A percentile compares a stretch with the other conserved stretches of the same genome.
Conservation (phyloP, 2,329 filamentous ascomycete species). For the Microdochium nivale region DNA sequence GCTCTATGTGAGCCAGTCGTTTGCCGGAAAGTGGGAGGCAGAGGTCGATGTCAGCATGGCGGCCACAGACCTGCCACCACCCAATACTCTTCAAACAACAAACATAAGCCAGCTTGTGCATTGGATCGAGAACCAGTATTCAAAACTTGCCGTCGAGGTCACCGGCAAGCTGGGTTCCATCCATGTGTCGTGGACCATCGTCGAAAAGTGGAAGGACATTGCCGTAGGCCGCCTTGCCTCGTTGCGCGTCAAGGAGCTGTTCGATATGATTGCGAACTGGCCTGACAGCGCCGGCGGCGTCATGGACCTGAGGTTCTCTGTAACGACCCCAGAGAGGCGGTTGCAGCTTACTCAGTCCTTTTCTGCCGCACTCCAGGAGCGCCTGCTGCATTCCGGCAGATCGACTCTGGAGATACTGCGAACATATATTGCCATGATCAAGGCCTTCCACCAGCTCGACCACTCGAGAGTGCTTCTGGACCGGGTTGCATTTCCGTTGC, state of each 20-base stretch:
- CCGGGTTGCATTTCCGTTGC: constrained; percentile 63
- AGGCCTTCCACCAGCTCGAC: constrained; percentile 66
- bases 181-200: constrained; percentile 41
- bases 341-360: constrained; percentile 64
- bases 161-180: constrained; percentile 36
- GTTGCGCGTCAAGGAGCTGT: constrained; percentile 62
- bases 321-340: constrained; percentile 60
- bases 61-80: constrained; percentile 11
- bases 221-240: constrained; percentile 60
- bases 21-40: constrained; percentile 52
- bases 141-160: constrained; percentile 54
- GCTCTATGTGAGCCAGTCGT: constrained; percentile 52
- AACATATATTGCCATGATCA: constrained; percentile 72
- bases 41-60: constrained; percentile 14
- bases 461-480: constrained; percentile 70
- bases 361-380: constrained; percentile 52
- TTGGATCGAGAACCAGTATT: constrained; percentile 63
- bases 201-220: constrained; percentile 63
- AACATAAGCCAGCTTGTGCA: constrained; percentile 51
- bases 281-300: constrained; percentile 62
- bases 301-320: constrained; percentile 63
- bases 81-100: constrained; percentile 33
- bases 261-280: constrained; percentile 73
- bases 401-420: constrained; percentile 70
- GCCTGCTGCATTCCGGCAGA: constrained; percentile 65